Evolutionary conservation across 2,329 filamentous ascomycete genomes (phyloP).

Genomic region (Cladosporium sp.): DNA sequence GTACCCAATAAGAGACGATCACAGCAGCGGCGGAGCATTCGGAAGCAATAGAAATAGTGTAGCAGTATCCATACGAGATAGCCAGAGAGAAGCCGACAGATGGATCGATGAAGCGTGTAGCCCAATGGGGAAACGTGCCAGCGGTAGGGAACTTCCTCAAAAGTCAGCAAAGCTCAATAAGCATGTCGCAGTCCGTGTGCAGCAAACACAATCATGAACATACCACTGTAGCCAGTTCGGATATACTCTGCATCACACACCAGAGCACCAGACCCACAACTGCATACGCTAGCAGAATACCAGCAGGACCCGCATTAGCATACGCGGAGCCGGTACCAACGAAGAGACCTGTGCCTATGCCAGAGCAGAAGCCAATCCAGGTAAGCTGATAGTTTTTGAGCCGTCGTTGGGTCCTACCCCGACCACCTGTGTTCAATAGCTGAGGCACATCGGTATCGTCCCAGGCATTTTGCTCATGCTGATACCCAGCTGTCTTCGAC

Average conservation of each 20-base stretch:
- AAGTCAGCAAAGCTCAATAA: conserved; percentile 30
- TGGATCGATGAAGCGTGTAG: conserved; percentile 33
- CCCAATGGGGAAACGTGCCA: not conserved
- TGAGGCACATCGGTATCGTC: too few species aligned
- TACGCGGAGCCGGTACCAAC: conserved; percentile 48
- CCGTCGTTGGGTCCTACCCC: conserved; percentile 18
- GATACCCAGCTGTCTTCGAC: too few species aligned
- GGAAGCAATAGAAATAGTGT: conserved; percentile 22
- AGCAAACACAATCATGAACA: conserved; percentile 13
- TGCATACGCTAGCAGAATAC: conserved; percentile 44
- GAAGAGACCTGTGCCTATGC: conserved; percentile 46
- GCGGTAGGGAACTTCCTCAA: conserved; percentile 34
- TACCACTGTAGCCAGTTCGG: too few species aligned
- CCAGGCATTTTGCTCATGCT: too few species aligned
- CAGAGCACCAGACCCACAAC: conserved; percentile 35
- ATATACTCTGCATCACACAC: conserved; percentile 25
- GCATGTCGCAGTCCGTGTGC: conserved; percentile 33
- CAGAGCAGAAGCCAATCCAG: conserved; percentile 19
- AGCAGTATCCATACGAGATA: conserved; percentile 31
- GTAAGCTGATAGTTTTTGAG: conserved; percentile 20
- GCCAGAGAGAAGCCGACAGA: conserved; percentile 33
- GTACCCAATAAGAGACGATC: conserved; percentile 21
- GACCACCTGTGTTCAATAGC: conserved; percentile 13
- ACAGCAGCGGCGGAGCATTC: conserved; percentile 26
- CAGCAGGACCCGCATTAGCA: conserved; percentile 45